Conservation (phyloP, 1,139 yeast genomes). For the Meyerozyma elateridarum region DNA sequence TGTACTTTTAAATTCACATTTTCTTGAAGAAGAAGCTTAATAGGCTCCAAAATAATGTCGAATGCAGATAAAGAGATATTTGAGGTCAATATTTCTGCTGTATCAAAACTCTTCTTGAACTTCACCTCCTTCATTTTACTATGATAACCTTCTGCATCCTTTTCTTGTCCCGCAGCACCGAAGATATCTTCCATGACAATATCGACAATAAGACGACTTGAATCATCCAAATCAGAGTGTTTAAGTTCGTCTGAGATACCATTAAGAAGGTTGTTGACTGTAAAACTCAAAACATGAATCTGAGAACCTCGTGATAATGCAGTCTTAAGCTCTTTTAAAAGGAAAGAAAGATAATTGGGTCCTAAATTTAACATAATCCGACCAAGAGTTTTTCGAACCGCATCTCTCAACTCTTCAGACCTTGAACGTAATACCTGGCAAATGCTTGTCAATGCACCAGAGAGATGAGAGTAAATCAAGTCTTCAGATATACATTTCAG, state of each 20-base stretch:
- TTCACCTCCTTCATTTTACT: conserved; percentile 89
- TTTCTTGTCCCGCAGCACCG: conserved; percentile 91
- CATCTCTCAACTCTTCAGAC: conserved; percentile 85
- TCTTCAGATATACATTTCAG: conserved; percentile 60
- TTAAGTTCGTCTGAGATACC: conserved; percentile 42
- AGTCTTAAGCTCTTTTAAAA: conserved; percentile 69
- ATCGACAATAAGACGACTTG: conserved; percentile 56
- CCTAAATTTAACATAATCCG: conserved; percentile 65
- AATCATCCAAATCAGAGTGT: conserved; percentile 76
- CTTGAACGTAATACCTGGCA: conserved; percentile 87
- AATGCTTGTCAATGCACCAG: conserved; percentile 76
- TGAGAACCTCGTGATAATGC: conserved; percentile 90
- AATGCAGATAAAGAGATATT: conserved; percentile 61
- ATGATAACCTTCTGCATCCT: conserved; percentile 88
- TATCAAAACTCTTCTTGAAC: conserved; percentile 81
- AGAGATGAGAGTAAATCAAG: conserved; percentile 54
- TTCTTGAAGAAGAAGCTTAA: conserved; percentile 62
- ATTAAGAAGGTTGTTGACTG: conserved; percentile 69
- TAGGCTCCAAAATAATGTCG: conserved; percentile 61
- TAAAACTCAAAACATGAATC: conserved; percentile 85
- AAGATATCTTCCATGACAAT: conserved; percentile 89
- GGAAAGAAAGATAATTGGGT: conserved; percentile 64
- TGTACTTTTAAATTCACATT: conserved; percentile 65
- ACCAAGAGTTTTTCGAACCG: conserved; percentile 73
- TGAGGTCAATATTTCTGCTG: conserved; percentile 72